Conservation (phyloP, 2,329 filamentous ascomycete genomes). For the Xylogone sp. region DNA sequence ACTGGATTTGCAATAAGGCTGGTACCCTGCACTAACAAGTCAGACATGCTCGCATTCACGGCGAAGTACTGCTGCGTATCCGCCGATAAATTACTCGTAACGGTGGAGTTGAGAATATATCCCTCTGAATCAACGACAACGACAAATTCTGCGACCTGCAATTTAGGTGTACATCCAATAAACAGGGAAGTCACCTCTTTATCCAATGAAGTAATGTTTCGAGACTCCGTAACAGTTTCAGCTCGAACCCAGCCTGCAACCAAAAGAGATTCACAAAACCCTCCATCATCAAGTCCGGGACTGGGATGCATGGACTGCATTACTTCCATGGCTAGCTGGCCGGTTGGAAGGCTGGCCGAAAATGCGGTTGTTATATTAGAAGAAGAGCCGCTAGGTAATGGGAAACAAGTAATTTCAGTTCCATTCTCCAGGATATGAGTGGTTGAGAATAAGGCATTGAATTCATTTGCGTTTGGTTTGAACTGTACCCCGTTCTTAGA, state of each 20-base stretch:
- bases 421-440: conserved; percentile 6
- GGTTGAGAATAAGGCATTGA: conserved; percentile 1
- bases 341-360: not conserved
- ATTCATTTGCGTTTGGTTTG: conserved; percentile 1
- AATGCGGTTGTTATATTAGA: not conserved
- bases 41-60: not conserved
- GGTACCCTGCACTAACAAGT: conserved; percentile 2
- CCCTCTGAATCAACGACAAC: conserved; percentile 30
- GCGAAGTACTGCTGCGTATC: conserved; percentile 4
- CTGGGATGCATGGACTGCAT: conserved; percentile 6
- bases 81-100: conserved; percentile 2
- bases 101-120: conserved; percentile 19
- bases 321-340: conserved; percentile 4
- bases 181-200: conserved; percentile 13
- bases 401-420: conserved; percentile 4
- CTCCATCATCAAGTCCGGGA: conserved; percentile 1
- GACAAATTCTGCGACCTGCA: conserved; percentile 29
- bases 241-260: conserved; percentile 14
- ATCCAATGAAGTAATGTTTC: not conserved
- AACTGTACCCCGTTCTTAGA: not conserved
- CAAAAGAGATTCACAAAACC: conserved; percentile 7
- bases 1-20: conserved; percentile 2
- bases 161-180: conserved; percentile 32
- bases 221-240: not conserved
- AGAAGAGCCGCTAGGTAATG: not conserved